Evolutionary conservation across 176 grass and related monocot species (phyloP), one percentile per base, ranked within the genome.

Genomic region (Lolium rigidum): DNA sequence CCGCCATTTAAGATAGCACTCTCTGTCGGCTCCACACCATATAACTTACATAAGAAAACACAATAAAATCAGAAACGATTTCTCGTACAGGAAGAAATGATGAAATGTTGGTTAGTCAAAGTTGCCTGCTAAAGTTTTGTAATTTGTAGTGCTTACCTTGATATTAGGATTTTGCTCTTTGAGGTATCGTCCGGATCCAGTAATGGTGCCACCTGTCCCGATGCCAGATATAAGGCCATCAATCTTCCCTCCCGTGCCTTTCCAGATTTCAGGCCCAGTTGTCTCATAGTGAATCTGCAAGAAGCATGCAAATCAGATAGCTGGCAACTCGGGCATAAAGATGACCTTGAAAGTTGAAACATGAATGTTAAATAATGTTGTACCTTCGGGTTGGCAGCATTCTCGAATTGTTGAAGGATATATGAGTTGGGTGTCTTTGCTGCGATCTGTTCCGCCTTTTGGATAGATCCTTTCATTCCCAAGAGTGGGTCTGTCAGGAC

Each of bases 181-280:
- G 12, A 98, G 91, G 75, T 91, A 95, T 49, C 6, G 67, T 39
- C 93, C 95, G 58, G 90, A 3, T 78, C 93, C 93, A 79, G 96
- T 92, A 75, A 98, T 86, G 18, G 96, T 98, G 44, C 96, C 96
- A 5, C 96, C 96, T 37, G 96, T 98, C 59, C 96, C 96, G 31
- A 98, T 98, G 80, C 96, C 96, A 88, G 96, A 95, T 20, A 95
- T 82, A 57, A 98, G 67, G 54, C 66, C 87, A 84, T 98, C 91
- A 57, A 98, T 24, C 65, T 91, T 90, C 37, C 90, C 91, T 56
- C 70, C 91, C 14, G 96, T 95, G 49, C 81, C 81, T 68, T 91
- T 92, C 96, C 96, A 98, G 43, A 98, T 92, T 86, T 98, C 96
- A 47, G 96, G 96, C 37, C 93, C 96, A 6, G 96, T 98, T 75